Evolutionary conservation across 2,329 filamentous ascomycete species (phyloP).

Genomic region (Aotearoamyces nothofagi): DNA sequence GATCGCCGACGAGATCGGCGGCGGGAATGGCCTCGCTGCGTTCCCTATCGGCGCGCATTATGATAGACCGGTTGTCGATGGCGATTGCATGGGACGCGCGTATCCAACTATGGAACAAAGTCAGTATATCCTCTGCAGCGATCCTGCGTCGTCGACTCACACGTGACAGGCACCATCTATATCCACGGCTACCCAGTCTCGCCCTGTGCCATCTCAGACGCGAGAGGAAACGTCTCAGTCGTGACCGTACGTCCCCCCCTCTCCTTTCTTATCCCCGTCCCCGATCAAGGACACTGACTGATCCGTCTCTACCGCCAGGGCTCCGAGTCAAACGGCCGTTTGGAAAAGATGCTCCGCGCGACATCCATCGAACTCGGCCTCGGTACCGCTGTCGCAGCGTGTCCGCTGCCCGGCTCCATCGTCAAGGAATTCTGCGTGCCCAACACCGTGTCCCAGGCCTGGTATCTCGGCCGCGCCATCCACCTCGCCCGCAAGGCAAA

Average conservation of each 20-base stretch:
- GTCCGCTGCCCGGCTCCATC: slow-evolving; percentile 19
- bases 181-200: slow-evolving; percentile 23
- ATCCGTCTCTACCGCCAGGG: too few species aligned
- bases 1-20: slow-evolving; percentile 24
- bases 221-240: slow-evolving; percentile 21
- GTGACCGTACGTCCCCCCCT: slow-evolving; percentile 20
- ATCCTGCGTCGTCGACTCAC: too few species aligned
- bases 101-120: slow-evolving; percentile 24
- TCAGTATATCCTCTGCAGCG: too few species aligned
- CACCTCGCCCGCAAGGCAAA: slow-evolving; percentile 17
- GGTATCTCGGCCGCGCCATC: slow-evolving; percentile 20
- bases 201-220: slow-evolving; percentile 23
- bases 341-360: slow-evolving; percentile 22
- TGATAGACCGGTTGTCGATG: slow-evolving; percentile 24
- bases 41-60: slow-evolving; percentile 20
- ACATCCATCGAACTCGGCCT: slow-evolving; percentile 24
- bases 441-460: slow-evolving; percentile 21
- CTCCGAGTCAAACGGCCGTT: slow-evolving; percentile 18
- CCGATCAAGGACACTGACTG: too few species aligned
- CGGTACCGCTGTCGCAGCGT: slow-evolving; percentile 21
- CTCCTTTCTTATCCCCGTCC: too few species aligned
- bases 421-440: slow-evolving; percentile 21
- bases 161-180: slow-evolving; percentile 22
- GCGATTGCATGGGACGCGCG: slow-evolving; percentile 26
- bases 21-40: slow-evolving; percentile 23